Base-by-base conservation (phyloP, 2,329 filamentous ascomycete genomes). In the Cladosporium sp. region DNA sequence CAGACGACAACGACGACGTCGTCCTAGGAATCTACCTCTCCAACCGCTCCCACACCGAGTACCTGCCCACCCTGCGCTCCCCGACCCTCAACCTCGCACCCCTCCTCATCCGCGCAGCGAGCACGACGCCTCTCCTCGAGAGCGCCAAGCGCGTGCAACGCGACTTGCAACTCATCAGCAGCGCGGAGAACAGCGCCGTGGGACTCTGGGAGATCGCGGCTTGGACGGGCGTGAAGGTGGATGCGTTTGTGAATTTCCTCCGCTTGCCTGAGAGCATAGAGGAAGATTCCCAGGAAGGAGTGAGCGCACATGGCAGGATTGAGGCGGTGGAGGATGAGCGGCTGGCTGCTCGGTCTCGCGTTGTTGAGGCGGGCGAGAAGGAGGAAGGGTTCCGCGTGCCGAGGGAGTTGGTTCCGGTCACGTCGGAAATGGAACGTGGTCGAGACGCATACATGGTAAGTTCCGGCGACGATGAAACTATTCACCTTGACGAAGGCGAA, bases 21-120 rank as follows among this genome's bases (percentile, higher is more conserved):
- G 70, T 89, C 0, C 77, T 96, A 44, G 91, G 90, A 2, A 69
- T 96, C 18, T 96, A 96, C 66, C 79, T 95, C 7, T 88, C 89
- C 37, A 95, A 95, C 64, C 80, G 89, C 45, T 76, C 78, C 0
- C 72, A 79, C 9, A 68, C 77, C 7, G 70, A 77, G 3, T 70
- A 76, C 3, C 64, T 82, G 1, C 70, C 79, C 2, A 64, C 72
- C 0, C 70, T 80, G 2, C 58, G 77, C 0, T 84, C 82, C 27
- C 90, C 91, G 0, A 93, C 88, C 0, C 75, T 96, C 17, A 91
- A 87, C 57, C 75, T 96, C 3, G 77, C 95, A 1, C 89, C 90
- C 0, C 68, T 96, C 0, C 75, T 76, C 9, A 77, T 93, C 1
- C 63, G 57, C 22, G 66, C 5, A 56, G 70, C 37, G 17, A 58